These are phyloP conservation scores for Mucor circinelloides DNA, from an alignment of 371 early-diverging fungal genomes.

Conservation along the genomic window DNA sequence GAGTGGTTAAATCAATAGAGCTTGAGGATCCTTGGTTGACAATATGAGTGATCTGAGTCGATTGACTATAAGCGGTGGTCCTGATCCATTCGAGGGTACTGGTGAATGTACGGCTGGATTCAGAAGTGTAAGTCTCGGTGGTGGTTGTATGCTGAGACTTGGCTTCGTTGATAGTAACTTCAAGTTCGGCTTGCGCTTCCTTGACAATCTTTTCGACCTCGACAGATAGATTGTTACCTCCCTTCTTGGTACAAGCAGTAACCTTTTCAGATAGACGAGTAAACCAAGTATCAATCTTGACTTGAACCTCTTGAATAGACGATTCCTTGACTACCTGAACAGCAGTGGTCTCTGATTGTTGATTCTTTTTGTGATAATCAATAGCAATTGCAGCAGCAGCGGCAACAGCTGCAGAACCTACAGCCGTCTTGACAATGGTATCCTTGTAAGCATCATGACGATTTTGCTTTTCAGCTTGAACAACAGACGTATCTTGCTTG, in stretches of 20 bases:
- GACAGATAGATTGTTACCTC: constrained; percentile 20
- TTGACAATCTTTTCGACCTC: constrained; percentile 30
- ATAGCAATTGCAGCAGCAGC: constrained; percentile 31
- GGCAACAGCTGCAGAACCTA: constrained; percentile 28
- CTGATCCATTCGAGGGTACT: constrained; percentile 32
- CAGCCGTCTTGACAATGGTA: constrained; percentile 24
- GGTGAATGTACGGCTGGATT: constrained; percentile 17
- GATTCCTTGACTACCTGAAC: constrained; percentile 24
- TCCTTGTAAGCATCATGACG: constrained; percentile 23
- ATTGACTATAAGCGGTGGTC: constrained; percentile 24
- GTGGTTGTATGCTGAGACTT: constrained; percentile 15
- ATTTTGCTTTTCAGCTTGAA: constrained; percentile 4
- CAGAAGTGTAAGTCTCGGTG: constrained; percentile 1
- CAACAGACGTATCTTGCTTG: not conserved
- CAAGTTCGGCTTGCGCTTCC: constrained; percentile 31
- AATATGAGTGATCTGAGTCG: constrained; percentile 28
- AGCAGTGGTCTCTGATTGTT: constrained; percentile 16
- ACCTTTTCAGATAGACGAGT: constrained; percentile 22
- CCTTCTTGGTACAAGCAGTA: constrained; percentile 26
- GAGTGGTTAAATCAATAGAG: constrained; percentile 31
- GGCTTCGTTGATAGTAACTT: constrained; percentile 14
- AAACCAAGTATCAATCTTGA: constrained; percentile 26
- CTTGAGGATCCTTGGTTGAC: constrained; percentile 27
- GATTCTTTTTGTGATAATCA: constrained; percentile 23
- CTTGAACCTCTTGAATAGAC: constrained; percentile 21